Conservation (phyloP, 2,329 filamentous ascomycete genomes). For the Zymoseptoria pseudotritici region DNA sequence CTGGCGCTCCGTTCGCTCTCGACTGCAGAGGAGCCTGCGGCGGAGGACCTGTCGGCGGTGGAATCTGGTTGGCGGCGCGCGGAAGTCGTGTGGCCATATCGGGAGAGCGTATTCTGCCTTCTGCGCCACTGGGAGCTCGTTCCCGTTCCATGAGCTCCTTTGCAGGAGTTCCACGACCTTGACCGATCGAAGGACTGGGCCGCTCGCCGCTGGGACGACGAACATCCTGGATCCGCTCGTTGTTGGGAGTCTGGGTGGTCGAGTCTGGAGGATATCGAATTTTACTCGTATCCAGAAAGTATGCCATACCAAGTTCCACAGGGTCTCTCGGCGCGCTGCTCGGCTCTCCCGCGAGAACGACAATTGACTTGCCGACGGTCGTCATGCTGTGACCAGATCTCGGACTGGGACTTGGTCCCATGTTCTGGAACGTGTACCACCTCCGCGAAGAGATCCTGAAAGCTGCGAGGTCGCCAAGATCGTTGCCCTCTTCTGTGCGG, state of each 20-base stretch:
- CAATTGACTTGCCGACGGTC: conserved; percentile 81
- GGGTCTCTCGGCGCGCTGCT: conserved; percentile 76
- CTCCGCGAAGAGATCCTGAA: conserved; percentile 73
- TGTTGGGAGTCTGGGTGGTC: conserved; percentile 27
- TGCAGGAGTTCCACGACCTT: conserved; percentile 15
- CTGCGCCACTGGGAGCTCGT: conserved; percentile 20
- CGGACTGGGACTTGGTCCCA: conserved; percentile 91
- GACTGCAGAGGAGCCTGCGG: conserved; percentile 57
- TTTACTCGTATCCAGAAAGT: conserved; percentile 89
- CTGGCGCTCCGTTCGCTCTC: conserved; percentile 15
- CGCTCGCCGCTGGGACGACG: conserved; percentile 29
- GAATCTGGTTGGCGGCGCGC: conserved; percentile 45
- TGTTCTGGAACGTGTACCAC: conserved; percentile 99
- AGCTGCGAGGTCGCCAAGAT: conserved; percentile 87
- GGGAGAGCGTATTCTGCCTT: conserved; percentile 17
- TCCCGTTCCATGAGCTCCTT: conserved; percentile 24
- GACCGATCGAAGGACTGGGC: conserved; percentile 6
- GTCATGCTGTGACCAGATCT: conserved; percentile 98
- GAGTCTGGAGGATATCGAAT: conserved; percentile 79
- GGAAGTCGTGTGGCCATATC: conserved; percentile 13
- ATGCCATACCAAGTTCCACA: conserved; percentile 79
- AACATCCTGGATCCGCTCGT: conserved; percentile 21
- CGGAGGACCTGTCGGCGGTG: conserved; percentile 56
- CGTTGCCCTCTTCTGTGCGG: conserved; percentile 83
- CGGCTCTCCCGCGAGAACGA: conserved; percentile 89